Base-by-base conservation (phyloP, 2,329 filamentous ascomycete genomes). In the Septoria petroselini region DNA sequence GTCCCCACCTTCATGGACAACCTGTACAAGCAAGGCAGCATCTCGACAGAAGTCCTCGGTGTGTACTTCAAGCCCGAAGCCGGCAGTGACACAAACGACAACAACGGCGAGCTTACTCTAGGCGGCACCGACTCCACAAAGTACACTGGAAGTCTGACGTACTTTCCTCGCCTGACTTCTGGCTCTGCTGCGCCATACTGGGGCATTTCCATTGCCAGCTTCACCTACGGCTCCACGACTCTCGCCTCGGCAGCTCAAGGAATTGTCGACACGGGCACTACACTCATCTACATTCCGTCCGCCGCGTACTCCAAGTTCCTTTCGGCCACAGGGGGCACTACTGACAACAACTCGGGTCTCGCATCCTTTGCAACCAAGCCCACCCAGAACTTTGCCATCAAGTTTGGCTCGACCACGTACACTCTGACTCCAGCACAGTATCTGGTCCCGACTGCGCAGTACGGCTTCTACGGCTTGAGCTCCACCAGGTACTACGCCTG, bases 71-170 rank as follows among this genome's bases (percentile, higher is more conserved):
- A 42, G 34, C 53, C 56, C 17, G 53, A 57, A 40, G 52, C 53
- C 23, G 55, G 55, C 44, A 56, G 53, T 33, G 55, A 56, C 33
- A 43, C 45, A 15, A 25, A 53, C 30, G 55, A 55, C 31, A 34
- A 45, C 46, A 58, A 58, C 44, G 55, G 55, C 43, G 55, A 58
- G 41, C 43, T 58, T 6, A 58, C 55, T 12, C 50, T 58, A 9
- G 55, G 55, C 23, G 55, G 55, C 70, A 78, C 84, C 54, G 75
- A 86, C 69, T 62, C 62, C 33, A 66, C 67, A 59, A 79, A 58
- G 46, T 82, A 82, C 70, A 78, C 69, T 0, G 82, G 82, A 6
- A 40, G 53, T 35, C 75, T 86, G 58, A 71, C 73, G 47, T 86
- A 83, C 62, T 68, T 75, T 34, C 61, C 52, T 7, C 70, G 5